Evolutionary conservation across 768 basidiomycete species (phyloP).

Genomic region (Galerina marginata): DNA sequence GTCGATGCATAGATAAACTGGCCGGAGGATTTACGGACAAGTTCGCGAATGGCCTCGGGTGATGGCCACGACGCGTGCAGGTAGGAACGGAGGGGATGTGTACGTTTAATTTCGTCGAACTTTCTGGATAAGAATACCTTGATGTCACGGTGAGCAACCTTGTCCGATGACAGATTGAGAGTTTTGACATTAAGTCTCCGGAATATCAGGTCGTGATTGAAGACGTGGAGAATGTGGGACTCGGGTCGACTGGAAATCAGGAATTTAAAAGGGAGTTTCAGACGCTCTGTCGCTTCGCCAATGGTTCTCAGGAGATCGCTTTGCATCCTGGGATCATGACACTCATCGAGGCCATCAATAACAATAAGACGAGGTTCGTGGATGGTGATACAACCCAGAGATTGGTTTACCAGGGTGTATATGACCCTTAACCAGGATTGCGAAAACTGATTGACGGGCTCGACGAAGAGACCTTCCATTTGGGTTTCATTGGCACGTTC

Average conservation of each 20-base stretch:
- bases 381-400: not conserved
- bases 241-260: slow-evolving; percentile 25
- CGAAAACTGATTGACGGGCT: slow-evolving; percentile 11
- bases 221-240: slow-evolving; percentile 15
- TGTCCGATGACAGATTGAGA: slow-evolving; percentile 10
- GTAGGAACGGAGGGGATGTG: slow-evolving; percentile 12
- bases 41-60: slow-evolving; percentile 2
- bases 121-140: slow-evolving; percentile 11
- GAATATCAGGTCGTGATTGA: slow-evolving; percentile 11
- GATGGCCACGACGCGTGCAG: slow-evolving; percentile 21
- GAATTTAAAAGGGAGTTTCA: slow-evolving; percentile 18
- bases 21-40: slow-evolving; percentile 22
- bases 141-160: slow-evolving; percentile 17
- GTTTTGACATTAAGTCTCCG: not conserved
- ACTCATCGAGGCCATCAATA: slow-evolving; percentile 25
- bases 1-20: slow-evolving; percentile 29
- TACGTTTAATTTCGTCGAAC: slow-evolving; percentile 15
- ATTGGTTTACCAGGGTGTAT: not conserved
- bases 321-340: slow-evolving; percentile 12
- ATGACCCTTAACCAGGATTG: slow-evolving; percentile 1
- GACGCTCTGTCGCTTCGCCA: slow-evolving; percentile 4
- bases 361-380: slow-evolving; percentile 16
- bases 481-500: slow-evolving; percentile 9
- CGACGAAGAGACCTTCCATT: slow-evolving; percentile 14
- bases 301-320: slow-evolving; percentile 9